A percentile compares a stretch with the other conserved stretches of the same genome.
Evolutionary conservation across 75 land plant genomes (phyloP).

Genomic region (Pinus tabuliformis): DNA sequence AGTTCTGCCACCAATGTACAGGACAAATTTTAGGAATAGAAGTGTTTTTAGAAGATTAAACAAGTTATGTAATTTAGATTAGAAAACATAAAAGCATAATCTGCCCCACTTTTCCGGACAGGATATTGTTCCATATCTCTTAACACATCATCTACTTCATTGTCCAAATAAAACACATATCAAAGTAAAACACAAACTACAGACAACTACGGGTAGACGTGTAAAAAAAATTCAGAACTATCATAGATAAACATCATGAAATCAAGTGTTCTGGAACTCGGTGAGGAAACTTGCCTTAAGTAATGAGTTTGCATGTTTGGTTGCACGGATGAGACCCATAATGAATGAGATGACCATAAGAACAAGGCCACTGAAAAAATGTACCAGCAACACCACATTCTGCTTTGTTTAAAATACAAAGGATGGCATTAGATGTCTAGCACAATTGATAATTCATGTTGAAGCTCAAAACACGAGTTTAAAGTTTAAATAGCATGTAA

Average conservation of each 20-base stretch:
- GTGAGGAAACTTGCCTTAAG: conserved; percentile 42
- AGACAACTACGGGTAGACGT: background rate
- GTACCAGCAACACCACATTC: conserved; percentile 72
- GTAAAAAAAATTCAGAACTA: background rate
- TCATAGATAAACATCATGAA: background rate
- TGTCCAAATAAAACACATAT: background rate
- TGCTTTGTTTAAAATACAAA: conserved; percentile 17
- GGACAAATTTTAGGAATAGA: background rate
- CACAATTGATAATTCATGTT: background rate
- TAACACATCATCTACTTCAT: background rate
- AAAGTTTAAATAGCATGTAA: background rate
- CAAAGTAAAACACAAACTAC: background rate
- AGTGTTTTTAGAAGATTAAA: background rate
- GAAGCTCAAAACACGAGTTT: background rate
- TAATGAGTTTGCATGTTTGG: conserved; percentile 39
- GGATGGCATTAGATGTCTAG: background rate
- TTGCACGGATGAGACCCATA: conserved; percentile 65
- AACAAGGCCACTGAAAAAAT: conserved; percentile 69
- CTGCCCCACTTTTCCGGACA: background rate
- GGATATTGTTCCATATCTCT: background rate
- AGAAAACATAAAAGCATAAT: background rate
- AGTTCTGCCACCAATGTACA: conserved; percentile 29
- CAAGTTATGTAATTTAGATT: background rate
- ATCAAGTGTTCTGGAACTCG: background rate
- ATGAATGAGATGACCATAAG: conserved; percentile 80